Evolutionary conservation across 1,284 basidiomycete species (phyloP), one percentile per base, ranked within the genome.

Genomic region (Leccinum subfulvum): DNA sequence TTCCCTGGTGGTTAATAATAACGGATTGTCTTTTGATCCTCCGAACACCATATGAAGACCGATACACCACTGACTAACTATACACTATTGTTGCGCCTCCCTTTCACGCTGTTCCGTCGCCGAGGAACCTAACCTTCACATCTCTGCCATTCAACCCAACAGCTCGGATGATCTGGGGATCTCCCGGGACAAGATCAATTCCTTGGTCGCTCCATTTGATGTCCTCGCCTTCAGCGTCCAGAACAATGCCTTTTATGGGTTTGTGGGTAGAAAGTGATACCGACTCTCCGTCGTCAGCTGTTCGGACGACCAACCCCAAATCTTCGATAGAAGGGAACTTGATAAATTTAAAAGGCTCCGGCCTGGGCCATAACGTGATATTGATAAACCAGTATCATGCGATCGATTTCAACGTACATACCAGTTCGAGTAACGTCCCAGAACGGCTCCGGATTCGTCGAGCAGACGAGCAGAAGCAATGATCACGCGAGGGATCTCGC

Each of bases 301-400:
- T 79, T 7, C 71, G 60, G 60, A 88, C 81, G 59, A 80, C 75
- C 59, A 95, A 79, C 23, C 83, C 85, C 33, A 89, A 72, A 61
- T 84, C 81, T 58, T 82, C 75, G 53, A 82, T 76, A 21, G 84
- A 70, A 44, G 93, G 92, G 81, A 94, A 95, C 56, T 84, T 80
- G 74, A 96, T 87, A 77, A 86, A 95, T 77, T 97, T 96, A 82
- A 89, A 95, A 30, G 94, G 94, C 75, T 95, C 91, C 11, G 91
- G 91, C 92, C 91, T 94, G 39, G 26, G 60, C 62, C 57, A 41
- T 63, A 58, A 61, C 56, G 63, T 66, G 58, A 63, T 57, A 59
- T 28, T 44, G 58, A 64, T 39, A 54, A 57, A 61, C 52, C 60
- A 18, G 35, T 55, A 56, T 56, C 61, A 54, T 61, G 39, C 60